Evolutionary conservation across 306 rosid species (phyloP), one percentile per base, ranked within the genome.

Genomic region (Cicer arietinum): DNA sequence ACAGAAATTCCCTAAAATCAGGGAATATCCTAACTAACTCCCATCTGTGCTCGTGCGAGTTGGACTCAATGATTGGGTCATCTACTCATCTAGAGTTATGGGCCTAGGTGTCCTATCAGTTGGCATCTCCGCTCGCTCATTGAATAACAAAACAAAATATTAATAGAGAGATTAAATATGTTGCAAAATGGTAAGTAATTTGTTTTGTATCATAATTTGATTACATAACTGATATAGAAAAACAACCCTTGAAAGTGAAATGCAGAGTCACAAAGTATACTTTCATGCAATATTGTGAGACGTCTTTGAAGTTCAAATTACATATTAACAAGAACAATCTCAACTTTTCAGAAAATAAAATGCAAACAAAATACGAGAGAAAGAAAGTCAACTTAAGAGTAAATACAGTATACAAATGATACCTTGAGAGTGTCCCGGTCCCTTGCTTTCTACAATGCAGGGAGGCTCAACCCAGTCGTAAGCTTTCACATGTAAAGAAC

Each of bases 391-490:
- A 67, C 10, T 69, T 11, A 20, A 13, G 16, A 73, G 79, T 46
- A 68, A 80, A 71, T 61, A 40, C 69, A 68, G 71, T 18, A 58
- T 68, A 70, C 12, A 57, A 72, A 47, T 54, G 81, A 74, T 67
- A 88, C 93, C 96, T 85, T 82, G 86, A 85, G 77, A 25, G 80
- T 80, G 40, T 77, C 82, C 84, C 20, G 86, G 82, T 64, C 83
- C 88, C 75, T 84, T 90, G 87, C 74, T 88, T 85, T 87, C 86
- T 74, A 52, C 71, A 60, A 85, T 73, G 84, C 75, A 73, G 72
- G 96, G 87, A 75, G 97, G 96, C 79, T 91, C 98, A 42, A 94
- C 91, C 98, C 98, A 94, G 67, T 94, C 96, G 81, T 94, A 94
- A 77, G 93, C 96, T 91, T 90, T 94, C 76, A 94, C 96, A 75